Base-by-base conservation (phyloP, 495 filamentous ascomycete species). In the Copromyces sp. region DNA sequence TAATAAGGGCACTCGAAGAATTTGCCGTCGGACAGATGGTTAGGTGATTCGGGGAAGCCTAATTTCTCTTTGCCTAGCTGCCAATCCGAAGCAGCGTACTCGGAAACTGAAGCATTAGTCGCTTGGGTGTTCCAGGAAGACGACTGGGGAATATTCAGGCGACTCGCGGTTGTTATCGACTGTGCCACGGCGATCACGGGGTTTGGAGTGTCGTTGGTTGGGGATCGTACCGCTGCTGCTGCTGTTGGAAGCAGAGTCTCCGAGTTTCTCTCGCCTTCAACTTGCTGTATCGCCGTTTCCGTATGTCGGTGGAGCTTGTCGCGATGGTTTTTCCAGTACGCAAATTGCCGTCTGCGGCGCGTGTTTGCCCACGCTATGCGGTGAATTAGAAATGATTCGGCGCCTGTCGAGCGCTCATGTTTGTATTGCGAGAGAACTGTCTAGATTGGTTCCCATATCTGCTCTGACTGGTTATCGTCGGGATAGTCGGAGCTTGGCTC, bases 1-100 rank as follows among this genome's bases (percentile, higher is more conserved):
- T 73, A 78, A 53, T 68, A 75, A n/a, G 75, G 75, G 42, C 75
- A 77, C 70, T 78, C 73, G 45, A 77, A 78, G 44, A 72, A 42
- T 40, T 69, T 59, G 14, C 41, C 44, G 5, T 39, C 14, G 16
- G 70, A 11, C 3, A 71, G 16, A 6, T 69, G 53, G 16, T 68
- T 39, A 4, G 77, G 77, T 8, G 74, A 74, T 38, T 38, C 20
- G 4, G 76, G 77, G 47, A 78, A 75, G n/a, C 35, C 39, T n/a
- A 74, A 37, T 11, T 35, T 39, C 7, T 45, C 37, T 40, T 74
- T 75, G 32, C 69, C 41, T 20, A 72, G 68, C 5, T 47, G 40
- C 59, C 29, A 74, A 14, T 38, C 16, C 8, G 68, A 69, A 17
- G 42, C 41, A 40, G 71, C 40, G 74, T 74, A 68, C 65, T 72